These are phyloP conservation scores for Solanum chilense DNA, from an alignment of 257 asterid species.

Conservation along the genomic window DNA sequence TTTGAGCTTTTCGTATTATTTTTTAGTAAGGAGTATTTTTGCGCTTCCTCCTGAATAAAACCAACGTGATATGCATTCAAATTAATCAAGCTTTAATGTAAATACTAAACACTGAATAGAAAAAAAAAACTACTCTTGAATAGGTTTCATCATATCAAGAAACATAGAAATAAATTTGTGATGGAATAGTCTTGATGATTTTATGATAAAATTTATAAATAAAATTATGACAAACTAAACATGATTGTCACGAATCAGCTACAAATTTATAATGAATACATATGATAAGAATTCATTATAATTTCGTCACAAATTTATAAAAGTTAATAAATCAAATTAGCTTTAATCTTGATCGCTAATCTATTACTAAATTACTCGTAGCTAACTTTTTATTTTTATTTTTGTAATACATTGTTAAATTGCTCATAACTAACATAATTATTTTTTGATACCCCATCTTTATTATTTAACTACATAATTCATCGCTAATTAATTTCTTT, in stretches of 20 bases:
- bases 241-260: not conserved
- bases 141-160: not conserved
- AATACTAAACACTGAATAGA: accelerated
- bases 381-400: not conserved
- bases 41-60: not conserved
- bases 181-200: not conserved
- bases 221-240: not conserved
- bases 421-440: not conserved
- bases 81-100: no score
- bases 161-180: not conserved
- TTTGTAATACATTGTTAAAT: not conserved
- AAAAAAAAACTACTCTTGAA: not conserved
- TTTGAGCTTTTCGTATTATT: no score
- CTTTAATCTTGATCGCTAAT: not conserved
- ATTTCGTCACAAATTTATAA: not conserved
- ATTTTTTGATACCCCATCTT: not conserved
- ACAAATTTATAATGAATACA: not conserved
- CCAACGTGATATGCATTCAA: not conserved
- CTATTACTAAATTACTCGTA: not conserved
- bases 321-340: not conserved
- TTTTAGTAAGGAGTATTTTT: accelerated
- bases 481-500: not conserved
- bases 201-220: not conserved
- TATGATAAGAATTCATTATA: not conserved
- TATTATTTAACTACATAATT: not conserved